A percentile compares a stretch with the other conserved stretches of the same genome.
These are phyloP conservation scores for Durio zibethinus DNA, from an alignment of 345 rosid genomes.

Conservation along the genomic window DNA sequence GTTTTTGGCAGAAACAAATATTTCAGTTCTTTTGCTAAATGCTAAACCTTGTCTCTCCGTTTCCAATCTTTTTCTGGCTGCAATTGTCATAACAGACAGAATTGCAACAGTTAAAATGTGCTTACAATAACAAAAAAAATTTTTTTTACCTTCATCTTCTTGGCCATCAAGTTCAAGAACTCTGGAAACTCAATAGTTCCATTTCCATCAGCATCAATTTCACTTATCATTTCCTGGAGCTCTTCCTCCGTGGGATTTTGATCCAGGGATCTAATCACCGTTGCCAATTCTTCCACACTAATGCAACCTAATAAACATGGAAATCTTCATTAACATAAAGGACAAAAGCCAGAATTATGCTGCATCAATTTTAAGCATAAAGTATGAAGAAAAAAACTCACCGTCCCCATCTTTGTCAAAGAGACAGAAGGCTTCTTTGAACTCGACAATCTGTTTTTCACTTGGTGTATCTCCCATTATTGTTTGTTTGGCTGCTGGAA, in stretches of 20 bases:
- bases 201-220: conserved; percentile 66
- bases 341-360: neutral
- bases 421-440: conserved; percentile 67
- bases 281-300: conserved; percentile 71
- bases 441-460: conserved; percentile 69
- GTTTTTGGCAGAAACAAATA: neutral
- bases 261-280: conserved; percentile 70
- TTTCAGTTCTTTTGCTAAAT: neutral
- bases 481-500: neutral
- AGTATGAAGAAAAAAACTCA: neutral
- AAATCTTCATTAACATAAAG: neutral
- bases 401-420: conserved; percentile 81
- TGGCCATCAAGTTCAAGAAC: conserved; percentile 70
- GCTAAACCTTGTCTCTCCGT: neutral
- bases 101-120: neutral
- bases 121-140: neutral
- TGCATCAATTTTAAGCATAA: neutral
- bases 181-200: conserved; percentile 70
- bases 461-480: conserved; percentile 36
- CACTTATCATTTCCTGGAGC: conserved; percentile 64
- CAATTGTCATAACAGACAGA: too few relatives aligned
- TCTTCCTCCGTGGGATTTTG: conserved; percentile 71
- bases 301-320: conserved; percentile 44
- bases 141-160: conserved; percentile 50
- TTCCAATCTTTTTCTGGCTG: neutral